Percentiles rank a stretch among this genome's conserved stretches.
These are phyloP conservation scores for Penicillium frequentans DNA, from an alignment of 2,329 filamentous ascomycete genomes.

Conservation along the genomic window DNA sequence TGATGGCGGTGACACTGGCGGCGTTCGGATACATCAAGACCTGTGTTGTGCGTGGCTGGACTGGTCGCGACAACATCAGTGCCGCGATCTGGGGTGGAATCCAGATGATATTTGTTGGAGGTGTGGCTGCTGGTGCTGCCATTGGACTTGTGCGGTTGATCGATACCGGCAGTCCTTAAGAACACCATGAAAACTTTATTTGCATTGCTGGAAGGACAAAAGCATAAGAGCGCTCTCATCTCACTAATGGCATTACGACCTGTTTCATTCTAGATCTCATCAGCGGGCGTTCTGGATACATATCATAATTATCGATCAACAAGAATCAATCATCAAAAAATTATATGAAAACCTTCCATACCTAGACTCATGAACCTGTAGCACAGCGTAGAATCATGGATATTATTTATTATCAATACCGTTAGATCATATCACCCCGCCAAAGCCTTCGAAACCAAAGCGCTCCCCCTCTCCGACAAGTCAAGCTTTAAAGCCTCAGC, in stretches of 20 bases:
- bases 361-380: not conserved
- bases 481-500: constrained; percentile 66
- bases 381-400: not conserved
- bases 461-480: constrained; percentile 62
- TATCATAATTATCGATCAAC: not conserved
- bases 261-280: constrained; percentile 6
- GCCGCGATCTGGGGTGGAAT: constrained; percentile 60
- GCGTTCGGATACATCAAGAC: constrained; percentile 48
- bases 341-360: not conserved
- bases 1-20: constrained; percentile 44
- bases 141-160: constrained; percentile 63
- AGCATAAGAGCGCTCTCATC: constrained; percentile 8
- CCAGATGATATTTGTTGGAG: constrained; percentile 66
- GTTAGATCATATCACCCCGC: constrained; percentile 27
- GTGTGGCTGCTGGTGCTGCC: constrained; percentile 65
- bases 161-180: constrained; percentile 35
- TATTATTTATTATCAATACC: not conserved
- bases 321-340: not conserved
- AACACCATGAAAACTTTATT: not conserved
- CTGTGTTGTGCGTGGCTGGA: constrained; percentile 48
- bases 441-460: constrained; percentile 65
- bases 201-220: constrained; percentile 1
- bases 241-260: constrained; percentile 2
- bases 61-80: constrained; percentile 46
- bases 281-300: constrained; percentile 6